Conservation (phyloP, 2,329 filamentous ascomycete species). For the Orbilia ellipsospora region DNA sequence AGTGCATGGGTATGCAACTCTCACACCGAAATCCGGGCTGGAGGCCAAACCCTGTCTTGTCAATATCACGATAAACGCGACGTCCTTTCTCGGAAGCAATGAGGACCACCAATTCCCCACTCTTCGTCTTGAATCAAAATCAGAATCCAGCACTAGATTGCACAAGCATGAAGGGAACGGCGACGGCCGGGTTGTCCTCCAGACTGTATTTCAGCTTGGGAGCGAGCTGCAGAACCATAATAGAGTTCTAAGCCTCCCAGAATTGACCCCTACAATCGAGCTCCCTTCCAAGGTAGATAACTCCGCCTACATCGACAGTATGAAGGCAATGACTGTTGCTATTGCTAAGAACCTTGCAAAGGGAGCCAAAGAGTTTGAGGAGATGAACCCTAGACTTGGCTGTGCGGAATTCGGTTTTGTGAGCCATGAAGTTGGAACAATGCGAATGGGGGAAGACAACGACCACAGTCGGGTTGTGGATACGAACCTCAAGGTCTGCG, state of each 20-base stretch:
- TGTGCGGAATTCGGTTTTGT: conserved; percentile 17
- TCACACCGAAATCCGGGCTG: not conserved
- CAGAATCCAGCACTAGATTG: not conserved
- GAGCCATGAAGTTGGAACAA: conserved; percentile 18
- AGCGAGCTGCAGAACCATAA: conserved; percentile 1
- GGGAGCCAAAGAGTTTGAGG: not conserved
- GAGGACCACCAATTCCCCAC: not conserved
- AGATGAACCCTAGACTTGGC: conserved; percentile 6
- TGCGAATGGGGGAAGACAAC: conserved; percentile 11
- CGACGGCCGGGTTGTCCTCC: not conserved
- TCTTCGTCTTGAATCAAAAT: not conserved
- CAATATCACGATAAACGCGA: conserved; percentile 13
- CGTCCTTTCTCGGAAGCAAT: conserved; percentile 7
- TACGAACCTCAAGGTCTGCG: conserved; percentile 4
- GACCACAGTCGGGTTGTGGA: conserved; percentile 1
- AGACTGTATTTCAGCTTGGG: conserved; percentile 9
- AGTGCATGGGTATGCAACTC: conserved; percentile 4
- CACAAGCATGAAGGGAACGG: not conserved
- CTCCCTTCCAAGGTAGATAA: not conserved
- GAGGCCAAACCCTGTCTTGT: not conserved
- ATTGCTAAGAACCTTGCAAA: not conserved
- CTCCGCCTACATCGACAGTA: not conserved
- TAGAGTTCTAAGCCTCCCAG: conserved; percentile 12
- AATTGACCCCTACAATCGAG: conserved; percentile 2
- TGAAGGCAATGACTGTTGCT: not conserved